Base-by-base conservation (phyloP, 2,329 filamentous ascomycete species). In the Scedosporium aurantiacum region DNA sequence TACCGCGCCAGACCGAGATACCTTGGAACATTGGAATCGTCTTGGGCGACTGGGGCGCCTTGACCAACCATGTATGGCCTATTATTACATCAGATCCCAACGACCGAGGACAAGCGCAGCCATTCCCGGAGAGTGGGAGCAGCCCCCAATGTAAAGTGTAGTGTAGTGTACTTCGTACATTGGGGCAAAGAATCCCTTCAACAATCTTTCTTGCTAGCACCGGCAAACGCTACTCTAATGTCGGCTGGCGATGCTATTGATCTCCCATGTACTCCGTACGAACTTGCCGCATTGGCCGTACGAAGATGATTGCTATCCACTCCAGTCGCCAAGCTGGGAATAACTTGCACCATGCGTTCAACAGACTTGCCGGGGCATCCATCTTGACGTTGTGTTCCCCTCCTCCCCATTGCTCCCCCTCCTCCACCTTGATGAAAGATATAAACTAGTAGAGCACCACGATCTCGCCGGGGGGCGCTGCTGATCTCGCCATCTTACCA, bases 21-120 rank as follows among this genome's bases (percentile, higher is more conserved):
- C 23, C 40, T 45, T 18, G 43, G 43, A 47, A 47, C n/a, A 21
- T 47, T 21, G 16, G 50, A 23, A 10, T 57, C 8, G n/a, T 27
- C 32, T 37, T 37, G 32, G 32, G 32, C 32, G 14, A 14, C 32
- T 37, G 32, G 10, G 32, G 32, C 32, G 32, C 14, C 32, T 50
- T 8, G 43, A 28, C 58, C 58, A 60, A 60, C 58, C 58, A 60
- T 52, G 25, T 58, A 25, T 50, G 28, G 14, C 43, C 43, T 28
- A 60, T 60, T 50, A 60, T 60, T 50, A 60, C 58, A 60, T 60
- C 58, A 60, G 58, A 60, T 23, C 27, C 43, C 27, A 10, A 52
- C 32, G 43, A 43, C 32, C 10, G 58, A 60, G 23, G 58, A 27
- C 4, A 25, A 32, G 32, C 41, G 28, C 41, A 14, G 43, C 28